A percentile compares a stretch with the other conserved stretches of the same genome.
Conservation (phyloP, 257 asterid species). For the Striga asiatica region DNA sequence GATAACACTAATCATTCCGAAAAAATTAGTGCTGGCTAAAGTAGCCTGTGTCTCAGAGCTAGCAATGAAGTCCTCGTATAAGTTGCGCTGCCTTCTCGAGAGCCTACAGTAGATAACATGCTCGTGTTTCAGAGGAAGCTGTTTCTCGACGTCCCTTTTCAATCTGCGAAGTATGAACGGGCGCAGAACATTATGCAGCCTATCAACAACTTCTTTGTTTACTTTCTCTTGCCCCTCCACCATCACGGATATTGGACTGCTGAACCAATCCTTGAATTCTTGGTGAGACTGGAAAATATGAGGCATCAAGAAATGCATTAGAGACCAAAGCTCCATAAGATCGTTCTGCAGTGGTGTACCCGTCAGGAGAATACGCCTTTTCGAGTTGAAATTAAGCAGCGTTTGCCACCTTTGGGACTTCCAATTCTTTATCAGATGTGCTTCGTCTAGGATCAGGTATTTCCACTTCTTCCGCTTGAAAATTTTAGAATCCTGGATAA, state of each 20-base stretch:
- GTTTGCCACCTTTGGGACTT: slow-evolving; percentile 99
- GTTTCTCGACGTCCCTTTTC: slow-evolving; percentile 98
- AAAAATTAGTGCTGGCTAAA: slow-evolving; percentile 78
- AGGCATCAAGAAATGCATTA: slow-evolving; percentile 99
- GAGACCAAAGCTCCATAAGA: slow-evolving; percentile 99
- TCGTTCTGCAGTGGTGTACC: slow-evolving; percentile 98
- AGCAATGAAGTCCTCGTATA: slow-evolving; percentile 97
- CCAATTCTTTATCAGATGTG: slow-evolving; percentile 96
- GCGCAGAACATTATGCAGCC: slow-evolving; percentile 97
- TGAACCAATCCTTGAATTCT: slow-evolving; percentile 98
- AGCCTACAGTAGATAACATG: slow-evolving; percentile 89
- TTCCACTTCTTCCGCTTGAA: slow-evolving; percentile 99
- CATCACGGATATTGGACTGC: slow-evolving; percentile 95
- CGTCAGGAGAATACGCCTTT: slow-evolving; percentile 93
- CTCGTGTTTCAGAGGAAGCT: slow-evolving; percentile 89
- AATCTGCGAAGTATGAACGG: slow-evolving; percentile 92
- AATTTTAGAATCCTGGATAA: slow-evolving; percentile 89
- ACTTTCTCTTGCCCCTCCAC: slow-evolving; percentile 98
- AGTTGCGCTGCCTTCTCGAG: slow-evolving; percentile 93
- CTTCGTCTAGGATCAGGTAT: slow-evolving; percentile 95
- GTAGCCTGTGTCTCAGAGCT: slow-evolving; percentile 99
- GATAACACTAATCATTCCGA: slow-evolving; percentile 95
- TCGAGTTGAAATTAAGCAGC: slow-evolving; percentile 88
- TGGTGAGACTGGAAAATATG: slow-evolving; percentile 98
- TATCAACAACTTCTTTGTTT: slow-evolving; percentile 94